Percentiles rank a stretch among this genome's conserved stretches.
These are phyloP conservation scores for Vitis cinerea DNA, from an alignment of 164 flowering plant species.

Conservation along the genomic window DNA sequence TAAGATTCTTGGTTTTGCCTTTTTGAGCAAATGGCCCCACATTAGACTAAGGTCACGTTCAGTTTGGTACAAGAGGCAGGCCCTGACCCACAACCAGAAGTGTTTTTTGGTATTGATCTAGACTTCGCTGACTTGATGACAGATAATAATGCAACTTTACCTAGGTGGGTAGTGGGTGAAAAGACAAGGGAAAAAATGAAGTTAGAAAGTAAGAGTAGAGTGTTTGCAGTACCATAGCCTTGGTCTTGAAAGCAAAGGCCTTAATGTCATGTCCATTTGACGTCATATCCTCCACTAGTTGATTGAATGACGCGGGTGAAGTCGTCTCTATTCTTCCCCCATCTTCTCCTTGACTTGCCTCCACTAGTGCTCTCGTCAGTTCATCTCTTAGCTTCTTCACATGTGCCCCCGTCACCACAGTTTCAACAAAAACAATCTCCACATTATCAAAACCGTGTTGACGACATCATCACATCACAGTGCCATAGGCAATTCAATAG, in stretches of 20 bases:
- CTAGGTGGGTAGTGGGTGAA: background rate
- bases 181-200: background rate
- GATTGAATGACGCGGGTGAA: conserved; percentile 44
- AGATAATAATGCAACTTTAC: background rate
- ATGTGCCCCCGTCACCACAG: conserved; percentile 24
- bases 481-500: too few relatives aligned
- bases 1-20: too few relatives aligned
- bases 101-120: too few relatives aligned
- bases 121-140: too few relatives aligned
- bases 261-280: conserved; percentile 48
- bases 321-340: conserved; percentile 22
- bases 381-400: conserved; percentile 49
- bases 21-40: too few relatives aligned
- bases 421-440: background rate
- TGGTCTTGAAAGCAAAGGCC: conserved; percentile 59
- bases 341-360: conserved; percentile 31
- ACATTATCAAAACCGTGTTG: conserved; percentile 14
- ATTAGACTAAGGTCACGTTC: too few relatives aligned
- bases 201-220: background rate
- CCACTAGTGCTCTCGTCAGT: conserved; percentile 50
- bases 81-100: too few relatives aligned
- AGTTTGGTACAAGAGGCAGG: too few relatives aligned
- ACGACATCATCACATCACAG: background rate
- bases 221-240: conserved; percentile 48
- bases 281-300: conserved; percentile 54